These are phyloP conservation scores for Xerophyta viscosa DNA, from an alignment of 106 monocot genomes.

Conservation along the genomic window DNA sequence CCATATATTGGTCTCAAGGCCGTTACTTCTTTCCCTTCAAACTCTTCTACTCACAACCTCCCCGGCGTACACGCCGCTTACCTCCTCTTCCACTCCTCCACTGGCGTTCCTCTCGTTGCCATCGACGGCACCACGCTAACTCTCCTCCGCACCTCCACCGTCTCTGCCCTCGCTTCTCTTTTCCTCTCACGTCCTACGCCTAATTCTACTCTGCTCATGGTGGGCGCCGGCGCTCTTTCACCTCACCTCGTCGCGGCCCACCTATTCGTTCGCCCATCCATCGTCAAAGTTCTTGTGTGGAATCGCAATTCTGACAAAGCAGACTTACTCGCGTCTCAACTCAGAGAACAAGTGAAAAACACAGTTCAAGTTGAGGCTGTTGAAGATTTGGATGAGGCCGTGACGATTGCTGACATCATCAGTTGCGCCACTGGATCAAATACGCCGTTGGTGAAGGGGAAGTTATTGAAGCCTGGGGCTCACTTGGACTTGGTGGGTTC, in stretches of 20 bases:
- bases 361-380: conserved; percentile 10
- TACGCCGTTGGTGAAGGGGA: conserved; percentile 46
- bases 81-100: conserved; percentile 46
- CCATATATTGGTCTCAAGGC: conserved; percentile 81
- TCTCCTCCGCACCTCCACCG: conserved; percentile 62
- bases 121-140: conserved; percentile 58
- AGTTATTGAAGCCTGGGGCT: conserved; percentile 45
- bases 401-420: conserved; percentile 44
- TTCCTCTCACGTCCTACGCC: conserved; percentile 31
- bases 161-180: conserved; percentile 57
- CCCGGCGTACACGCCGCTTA: conserved; percentile 49
- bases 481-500: conserved; percentile 77
- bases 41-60: conserved; percentile 25
- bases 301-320: conserved; percentile 49
- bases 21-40: conserved; percentile 65
- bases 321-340: conserved; percentile 12
- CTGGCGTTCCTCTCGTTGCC: conserved; percentile 47
- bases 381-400: conserved; percentile 37
- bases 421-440: conserved; percentile 62
- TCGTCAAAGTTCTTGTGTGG: conserved; percentile 62
- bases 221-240: conserved; percentile 61
- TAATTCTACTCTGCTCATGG: conserved; percentile 33
- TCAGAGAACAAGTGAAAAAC: conserved; percentile 9
- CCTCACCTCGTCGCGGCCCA: conserved; percentile 57
- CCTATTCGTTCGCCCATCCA: conserved; percentile 35